Base-by-base conservation (phyloP, 495 filamentous ascomycete genomes). In the Aspergillus taichungensis region DNA sequence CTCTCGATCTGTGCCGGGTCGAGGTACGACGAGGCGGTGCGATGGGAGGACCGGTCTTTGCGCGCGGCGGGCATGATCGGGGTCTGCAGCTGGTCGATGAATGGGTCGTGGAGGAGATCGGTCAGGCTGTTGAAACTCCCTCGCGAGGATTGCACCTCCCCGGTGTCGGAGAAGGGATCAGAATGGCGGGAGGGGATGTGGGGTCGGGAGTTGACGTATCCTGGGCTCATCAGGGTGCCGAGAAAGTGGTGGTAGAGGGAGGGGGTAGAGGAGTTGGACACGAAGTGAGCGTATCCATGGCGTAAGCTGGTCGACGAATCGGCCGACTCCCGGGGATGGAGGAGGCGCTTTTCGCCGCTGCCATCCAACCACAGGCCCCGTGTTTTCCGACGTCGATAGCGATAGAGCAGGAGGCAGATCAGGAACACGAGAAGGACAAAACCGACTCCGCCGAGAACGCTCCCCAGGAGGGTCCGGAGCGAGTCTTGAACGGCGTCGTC, bases 391-490 rank as follows among this genome's bases (percentile, higher is more conserved):
- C 57, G 55, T 13, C 47, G 47, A 34, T 55, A 52, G 24, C 59
- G 51, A 37, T 55, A 42, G 32, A 59, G 38, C 8, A 63, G 35
- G 7, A 52, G 39, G 35, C 46, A 52, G 24, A 54, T 51, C 2
- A 60, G 36, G 5, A 62, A 24, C 1, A 46, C 40, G 8, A 67
- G 50, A 1, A 53, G 51, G 4, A 59, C 39, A 32, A 62, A 45
- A 8, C 47, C 60, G 9, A 55, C 31, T 14, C 48, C 60, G 11
- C 66, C 66, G 2, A 69, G 13, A 1, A 56, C 33, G 28, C 55
- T 52, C 5, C 61, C 66, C 8, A 64, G 52, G 12, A 69, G 53
- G 2, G 46, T 43, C 12, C 52, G 52, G 18, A 53, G 49, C 9
- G 54, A 34, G n/a, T 24, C 18, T 24, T 24, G 18, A 24, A 40